A percentile compares a stretch with the other conserved stretches of the same genome.
phyloP scores from a whole-genome alignment of 345 rosid genomes.

The Noccaea caerulescens region DNA sequence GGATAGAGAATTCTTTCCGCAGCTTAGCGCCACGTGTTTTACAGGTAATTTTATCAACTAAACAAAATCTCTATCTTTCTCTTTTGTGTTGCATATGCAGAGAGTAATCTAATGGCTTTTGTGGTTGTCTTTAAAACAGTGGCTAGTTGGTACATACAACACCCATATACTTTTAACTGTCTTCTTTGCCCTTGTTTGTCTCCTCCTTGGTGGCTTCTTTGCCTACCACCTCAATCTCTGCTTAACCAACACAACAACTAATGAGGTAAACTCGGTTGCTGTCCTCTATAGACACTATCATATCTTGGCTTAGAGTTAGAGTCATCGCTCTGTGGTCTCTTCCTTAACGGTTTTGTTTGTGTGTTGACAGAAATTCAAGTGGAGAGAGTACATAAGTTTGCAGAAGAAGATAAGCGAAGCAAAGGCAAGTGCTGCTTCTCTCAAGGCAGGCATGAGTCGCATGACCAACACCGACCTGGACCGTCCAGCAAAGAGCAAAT shows the following conservation, averaged over 20 bases:
- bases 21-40: constrained; percentile 73
- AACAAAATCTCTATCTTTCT: not conserved
- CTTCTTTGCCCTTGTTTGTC: constrained; percentile 77
- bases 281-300: not conserved
- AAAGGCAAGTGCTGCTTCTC: constrained; percentile 67
- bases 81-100: not conserved
- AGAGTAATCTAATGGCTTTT: constrained; percentile 12
- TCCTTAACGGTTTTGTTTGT: constrained; percentile 32
- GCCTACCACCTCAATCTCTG: constrained; percentile 84
- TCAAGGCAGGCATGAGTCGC: constrained; percentile 49
- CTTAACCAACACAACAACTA: constrained; percentile 86
- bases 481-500: constrained; percentile 57
- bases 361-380: constrained; percentile 70
- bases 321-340: not conserved
- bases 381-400: constrained; percentile 88
- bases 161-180: constrained; percentile 84
- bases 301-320: not conserved
- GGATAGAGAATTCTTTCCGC: constrained; percentile 64
- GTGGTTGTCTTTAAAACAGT: constrained; percentile 53
- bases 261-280: constrained; percentile 55
- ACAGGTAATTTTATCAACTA: constrained; percentile 52
- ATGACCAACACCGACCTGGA: constrained; percentile 42
- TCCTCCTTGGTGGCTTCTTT: constrained; percentile 86
- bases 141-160: constrained; percentile 87
- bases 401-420: constrained; percentile 82